Evolutionary conservation across 2,329 filamentous ascomycete species (phyloP), one percentile per base, ranked within the genome.

Genomic region (Sporothrix sp.): DNA sequence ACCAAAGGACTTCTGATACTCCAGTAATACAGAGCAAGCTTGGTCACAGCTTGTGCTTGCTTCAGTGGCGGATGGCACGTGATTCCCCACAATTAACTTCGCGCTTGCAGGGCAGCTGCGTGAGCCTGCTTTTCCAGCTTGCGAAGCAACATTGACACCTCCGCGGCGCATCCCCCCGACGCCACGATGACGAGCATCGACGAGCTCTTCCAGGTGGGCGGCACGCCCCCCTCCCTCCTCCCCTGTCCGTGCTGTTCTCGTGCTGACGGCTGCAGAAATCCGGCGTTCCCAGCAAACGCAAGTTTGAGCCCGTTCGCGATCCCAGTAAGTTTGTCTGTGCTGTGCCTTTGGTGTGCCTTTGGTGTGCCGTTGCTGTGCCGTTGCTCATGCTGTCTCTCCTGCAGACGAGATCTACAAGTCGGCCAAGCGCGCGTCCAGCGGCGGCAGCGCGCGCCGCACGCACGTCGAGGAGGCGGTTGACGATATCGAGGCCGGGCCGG

Each of bases 381-480:
- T 16, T 37, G 13, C 18, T 39, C 5, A 28, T 36, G 10, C 6
- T 11, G 4, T 11, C 11, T 9, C n/a, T 33, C 13, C 23, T 51
- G n/a, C n/a, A 82, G 80, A 74, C 58, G 71, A 83, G 57, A 69
- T 82, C 50, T 83, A 84, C 68, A 85, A 84, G 63, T 74, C 78
- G 5, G 75, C 72, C 37, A 81, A 78, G 53, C 60, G 76, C 35
- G 66, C 67, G 50, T 60, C 68, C 47, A 72, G 25, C 48, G 56
- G 43, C 46, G 56, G 62, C 57, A 65, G 65, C 44, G 71, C 67
- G 48, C 71, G 72, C 10, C 71, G 71, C 53, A 63, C 69, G 27
- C 69, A 62, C 20, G 71, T 78, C 38, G 68, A 73, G 39, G 64
- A 70, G 40, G 66, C 71, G 52, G 66, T 71, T 52, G 66, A 69